phyloP scores from a whole-genome alignment of 2,329 filamentous ascomycete genomes.

The Fusarium secorum region DNA sequence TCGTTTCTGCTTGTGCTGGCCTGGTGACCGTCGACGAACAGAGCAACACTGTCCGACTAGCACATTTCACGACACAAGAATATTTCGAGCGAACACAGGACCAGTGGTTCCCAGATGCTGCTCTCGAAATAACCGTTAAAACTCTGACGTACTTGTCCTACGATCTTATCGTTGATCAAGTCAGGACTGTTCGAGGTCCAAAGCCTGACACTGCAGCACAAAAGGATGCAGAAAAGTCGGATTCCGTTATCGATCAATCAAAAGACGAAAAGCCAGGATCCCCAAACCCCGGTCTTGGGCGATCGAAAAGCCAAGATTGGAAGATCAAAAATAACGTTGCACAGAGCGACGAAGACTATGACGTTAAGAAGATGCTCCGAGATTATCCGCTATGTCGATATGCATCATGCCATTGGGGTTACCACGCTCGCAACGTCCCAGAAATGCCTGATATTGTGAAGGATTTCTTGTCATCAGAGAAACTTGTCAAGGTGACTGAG shows the following conservation, averaged over 20 bases:
- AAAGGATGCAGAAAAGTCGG: neutral
- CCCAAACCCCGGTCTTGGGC: neutral
- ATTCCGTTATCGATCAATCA: neutral
- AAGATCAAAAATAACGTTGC: slow-evolving; percentile 27
- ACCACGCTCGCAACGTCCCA: neutral
- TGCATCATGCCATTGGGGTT: neutral
- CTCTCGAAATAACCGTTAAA: neutral
- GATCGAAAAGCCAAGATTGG: neutral
- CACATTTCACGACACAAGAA: slow-evolving; percentile 57
- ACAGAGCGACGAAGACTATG: slow-evolving; percentile 45
- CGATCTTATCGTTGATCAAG: neutral
- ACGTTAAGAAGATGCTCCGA: slow-evolving; percentile 44
- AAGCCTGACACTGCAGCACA: neutral
- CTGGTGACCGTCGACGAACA: slow-evolving; percentile 52
- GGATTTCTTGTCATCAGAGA: neutral
- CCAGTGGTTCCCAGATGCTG: neutral
- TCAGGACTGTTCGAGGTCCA: neutral
- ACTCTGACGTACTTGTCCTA: neutral
- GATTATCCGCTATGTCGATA: neutral
- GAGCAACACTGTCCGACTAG: slow-evolving; percentile 50
- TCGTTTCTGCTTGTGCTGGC: slow-evolving; percentile 52
- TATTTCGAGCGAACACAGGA: slow-evolving; percentile 47
- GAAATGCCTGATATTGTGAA: neutral
- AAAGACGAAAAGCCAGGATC: slow-evolving; percentile 5
- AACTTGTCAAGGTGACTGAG: neutral